These are phyloP conservation scores for Colletotrichum sp. DNA, from an alignment of 2,329 filamentous ascomycete genomes.

Conservation along the genomic window DNA sequence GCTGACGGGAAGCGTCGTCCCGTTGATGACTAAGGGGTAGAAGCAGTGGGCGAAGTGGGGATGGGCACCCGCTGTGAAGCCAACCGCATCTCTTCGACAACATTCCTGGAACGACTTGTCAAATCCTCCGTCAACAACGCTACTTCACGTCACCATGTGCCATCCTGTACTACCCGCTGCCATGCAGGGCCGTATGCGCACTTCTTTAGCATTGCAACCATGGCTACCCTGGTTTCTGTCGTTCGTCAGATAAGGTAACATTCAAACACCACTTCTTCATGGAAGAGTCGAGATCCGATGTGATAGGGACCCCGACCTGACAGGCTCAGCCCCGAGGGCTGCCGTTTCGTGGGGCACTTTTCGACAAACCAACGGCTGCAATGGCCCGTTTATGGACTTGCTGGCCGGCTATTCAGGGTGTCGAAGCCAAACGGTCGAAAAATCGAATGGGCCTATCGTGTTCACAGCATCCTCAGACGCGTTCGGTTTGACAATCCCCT, in stretches of 20 bases:
- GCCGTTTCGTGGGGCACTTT: background rate
- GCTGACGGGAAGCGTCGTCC: background rate
- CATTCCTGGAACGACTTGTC: background rate
- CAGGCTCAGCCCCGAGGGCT: background rate
- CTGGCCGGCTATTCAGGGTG: background rate
- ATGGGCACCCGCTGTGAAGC: background rate
- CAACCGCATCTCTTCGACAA: background rate
- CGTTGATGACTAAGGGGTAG: background rate
- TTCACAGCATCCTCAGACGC: conserved; percentile 7
- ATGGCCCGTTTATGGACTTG: background rate
- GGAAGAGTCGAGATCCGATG: conserved; percentile 1
- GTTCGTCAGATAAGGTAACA: conserved; percentile 3
- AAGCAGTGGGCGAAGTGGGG: background rate
- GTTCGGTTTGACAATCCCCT: conserved; percentile 11
- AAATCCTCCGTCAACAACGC: background rate
- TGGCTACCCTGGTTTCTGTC: background rate
- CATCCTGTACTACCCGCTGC: background rate
- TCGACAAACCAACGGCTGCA: background rate
- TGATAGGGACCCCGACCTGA: background rate
- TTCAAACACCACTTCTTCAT: background rate
- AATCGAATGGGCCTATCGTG: background rate
- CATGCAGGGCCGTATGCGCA: background rate
- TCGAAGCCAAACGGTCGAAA: background rate
- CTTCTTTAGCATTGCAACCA: background rate
- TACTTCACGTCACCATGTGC: background rate